A percentile compares a stretch with the other conserved stretches of the same genome.
These are phyloP conservation scores for Monosporascus sp. DNA, from an alignment of 2,329 filamentous ascomycete genomes.

Conservation along the genomic window DNA sequence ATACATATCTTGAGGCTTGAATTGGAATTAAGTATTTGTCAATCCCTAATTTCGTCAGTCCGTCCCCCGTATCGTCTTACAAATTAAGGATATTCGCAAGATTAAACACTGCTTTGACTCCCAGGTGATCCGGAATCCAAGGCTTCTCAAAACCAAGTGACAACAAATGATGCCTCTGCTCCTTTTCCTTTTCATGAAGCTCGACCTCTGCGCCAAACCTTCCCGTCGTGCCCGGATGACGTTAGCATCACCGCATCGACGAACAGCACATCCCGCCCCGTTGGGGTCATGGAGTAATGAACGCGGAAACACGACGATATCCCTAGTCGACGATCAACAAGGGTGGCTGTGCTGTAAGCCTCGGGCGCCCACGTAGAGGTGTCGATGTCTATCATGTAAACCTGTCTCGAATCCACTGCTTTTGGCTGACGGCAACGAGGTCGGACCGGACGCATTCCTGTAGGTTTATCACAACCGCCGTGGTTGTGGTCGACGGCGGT, in stretches of 20 bases:
- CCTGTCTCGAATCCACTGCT: conserved; percentile 37
- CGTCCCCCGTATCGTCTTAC: too few species aligned
- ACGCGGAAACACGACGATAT: conserved; percentile 41
- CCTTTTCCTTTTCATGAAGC: conserved; percentile 25
- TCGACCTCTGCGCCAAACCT: conserved; percentile 40
- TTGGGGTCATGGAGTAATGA: conserved; percentile 38
- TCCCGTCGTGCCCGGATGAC: conserved; percentile 19
- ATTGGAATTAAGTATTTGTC: too few species aligned
- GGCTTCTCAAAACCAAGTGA: conserved; percentile 29
- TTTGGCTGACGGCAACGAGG: conserved; percentile 34
- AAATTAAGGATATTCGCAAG: too few species aligned
- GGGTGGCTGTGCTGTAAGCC: conserved; percentile 45
- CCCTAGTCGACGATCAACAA: conserved; percentile 40
- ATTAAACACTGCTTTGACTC: conserved; percentile 32
- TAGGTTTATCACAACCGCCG: conserved; percentile 39
- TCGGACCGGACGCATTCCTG: conserved; percentile 45
- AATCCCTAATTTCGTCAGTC: too few species aligned
- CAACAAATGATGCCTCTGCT: conserved; percentile 18
- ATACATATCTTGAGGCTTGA: too few species aligned
- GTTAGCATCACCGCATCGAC: conserved; percentile 38
- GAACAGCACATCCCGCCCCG: conserved; percentile 47
- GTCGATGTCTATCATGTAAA: conserved; percentile 44
- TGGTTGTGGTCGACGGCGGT: conserved; percentile 3
- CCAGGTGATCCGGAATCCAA: conserved; percentile 47
- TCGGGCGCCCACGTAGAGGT: conserved; percentile 34